These are phyloP conservation scores for Gossypium trilobum DNA, from an alignment of 441 rosid species.

Conservation along the genomic window DNA sequence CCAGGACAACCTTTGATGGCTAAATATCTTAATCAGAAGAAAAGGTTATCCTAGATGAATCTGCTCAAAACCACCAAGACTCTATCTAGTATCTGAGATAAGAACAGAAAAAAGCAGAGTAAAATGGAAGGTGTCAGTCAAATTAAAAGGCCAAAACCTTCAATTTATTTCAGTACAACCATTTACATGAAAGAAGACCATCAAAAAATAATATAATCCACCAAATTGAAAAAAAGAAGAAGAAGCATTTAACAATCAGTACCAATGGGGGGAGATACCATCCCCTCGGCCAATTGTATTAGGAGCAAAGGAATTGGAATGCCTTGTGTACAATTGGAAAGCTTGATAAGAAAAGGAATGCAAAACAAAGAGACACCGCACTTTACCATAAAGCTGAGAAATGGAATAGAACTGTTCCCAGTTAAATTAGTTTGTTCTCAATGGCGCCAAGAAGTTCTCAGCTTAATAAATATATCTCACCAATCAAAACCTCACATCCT, in stretches of 20 bases:
- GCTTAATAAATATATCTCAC: not conserved
- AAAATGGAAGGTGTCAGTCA: not conserved
- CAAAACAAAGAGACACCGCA: not conserved
- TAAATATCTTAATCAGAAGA: not conserved
- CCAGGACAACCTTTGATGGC: not conserved
- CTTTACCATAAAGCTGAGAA: not conserved
- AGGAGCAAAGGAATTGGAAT: not conserved
- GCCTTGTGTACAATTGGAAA: not conserved
- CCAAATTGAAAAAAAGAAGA: not conserved
- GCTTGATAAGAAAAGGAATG: not conserved
- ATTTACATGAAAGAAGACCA: not conserved
- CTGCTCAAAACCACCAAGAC: not conserved
- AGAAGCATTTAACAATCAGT: not conserved
- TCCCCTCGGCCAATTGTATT: not conserved
- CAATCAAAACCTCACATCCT: not conserved
- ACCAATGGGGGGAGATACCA: not conserved
- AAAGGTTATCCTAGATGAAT: constrained; percentile 8
- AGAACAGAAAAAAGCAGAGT: not conserved
- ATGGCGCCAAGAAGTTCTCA: not conserved
- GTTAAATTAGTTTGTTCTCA: not conserved
- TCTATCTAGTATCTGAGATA: not conserved
- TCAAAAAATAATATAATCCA: not conserved
- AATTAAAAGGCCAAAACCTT: not conserved
- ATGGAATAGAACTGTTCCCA: not conserved
- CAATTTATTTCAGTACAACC: not conserved